Percentiles rank a stretch among this genome's conserved stretches.
phyloP scores from a whole-genome alignment of 164 flowering plant species.

The Amborella trichopoda region DNA sequence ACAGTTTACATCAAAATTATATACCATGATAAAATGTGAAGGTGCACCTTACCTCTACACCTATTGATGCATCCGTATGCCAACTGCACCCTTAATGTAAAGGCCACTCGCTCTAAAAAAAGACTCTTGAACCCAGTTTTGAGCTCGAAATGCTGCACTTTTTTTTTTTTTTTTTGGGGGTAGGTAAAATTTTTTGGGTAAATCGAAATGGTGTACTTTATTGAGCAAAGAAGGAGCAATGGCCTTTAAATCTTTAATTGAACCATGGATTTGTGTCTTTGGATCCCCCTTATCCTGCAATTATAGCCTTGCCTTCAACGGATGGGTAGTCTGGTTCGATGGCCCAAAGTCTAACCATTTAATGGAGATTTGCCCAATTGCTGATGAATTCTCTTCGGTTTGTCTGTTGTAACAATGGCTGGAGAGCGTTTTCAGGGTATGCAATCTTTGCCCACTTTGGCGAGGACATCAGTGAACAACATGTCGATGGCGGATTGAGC shows the following conservation, averaged over 20 bases:
- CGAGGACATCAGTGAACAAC: constrained; percentile 56
- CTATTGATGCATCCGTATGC: too few species aligned
- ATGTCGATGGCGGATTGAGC: constrained; percentile 27
- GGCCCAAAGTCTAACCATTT: constrained; percentile 77
- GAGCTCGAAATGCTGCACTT: too few species aligned
- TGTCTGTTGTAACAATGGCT: not conserved
- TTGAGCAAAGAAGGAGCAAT: constrained; percentile 39
- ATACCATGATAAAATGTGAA: too few species aligned
- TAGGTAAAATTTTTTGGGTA: too few species aligned
- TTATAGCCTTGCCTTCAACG: constrained; percentile 59
- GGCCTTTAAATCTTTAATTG: constrained; percentile 48
- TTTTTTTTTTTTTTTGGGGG: too few species aligned
- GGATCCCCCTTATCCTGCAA: constrained; percentile 61
- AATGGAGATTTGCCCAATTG: constrained; percentile 44
- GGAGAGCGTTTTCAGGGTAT: not conserved
- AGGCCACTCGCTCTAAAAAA: too few species aligned
- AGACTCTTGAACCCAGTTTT: too few species aligned
- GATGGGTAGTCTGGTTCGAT: constrained; percentile 41
- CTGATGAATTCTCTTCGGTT: not conserved
- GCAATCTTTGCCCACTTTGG: constrained; percentile 33
- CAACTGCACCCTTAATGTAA: too few species aligned
- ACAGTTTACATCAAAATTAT: too few species aligned
- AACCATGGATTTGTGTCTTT: constrained; percentile 62
- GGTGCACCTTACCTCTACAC: too few species aligned
- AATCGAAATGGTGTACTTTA: constrained; percentile 61